Evolutionary conservation across 495 filamentous ascomycete species (phyloP), one percentile per base, ranked within the genome.

Genomic region (Xylaria longipes): DNA sequence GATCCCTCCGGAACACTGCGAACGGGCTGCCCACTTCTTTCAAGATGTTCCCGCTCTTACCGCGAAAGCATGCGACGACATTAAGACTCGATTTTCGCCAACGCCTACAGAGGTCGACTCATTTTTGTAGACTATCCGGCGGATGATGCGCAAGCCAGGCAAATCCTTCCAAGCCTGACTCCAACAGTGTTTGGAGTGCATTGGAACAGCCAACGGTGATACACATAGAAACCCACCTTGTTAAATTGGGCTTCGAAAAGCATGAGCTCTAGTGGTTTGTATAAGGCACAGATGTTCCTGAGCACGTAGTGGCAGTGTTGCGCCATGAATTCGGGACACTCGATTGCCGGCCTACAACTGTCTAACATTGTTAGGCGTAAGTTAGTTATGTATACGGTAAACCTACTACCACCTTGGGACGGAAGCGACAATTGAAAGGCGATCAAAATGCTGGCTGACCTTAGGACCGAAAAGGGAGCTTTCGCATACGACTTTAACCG

Each of bases 401-500:
- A 31, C 2, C 39, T 39, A 37, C 9, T 41, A 25, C 52, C 37
- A 22, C 37, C 14, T 43, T 68, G 50, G 65, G 41, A 43, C 50
- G 37, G 33, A 33, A 8, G 35, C 22, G 33, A 35, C 35, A 35
- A 35, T 58, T 29, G 25, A 25, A 37, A 27, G 15, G 25, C 39
- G 39, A 41, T 50, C 29, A 11, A 43, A 27, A 33, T 31, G 66
- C 66, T 41, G 8, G 66, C 66, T 41, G 8, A 25, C 52, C 33
- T 60, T 15, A 35, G 52, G 22, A 45, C 54, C 25, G 52, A 43
- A 39, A 43, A 57, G 27, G 17, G 48, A 48, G 29, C 29, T 37
- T 69, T 31, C 22, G 54, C 66, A 52, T 56, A 43, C 46, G 43
- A 67, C 48, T 17, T 41, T 33, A 39, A 39, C 29, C n/a, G 29